phyloP scores from a whole-genome alignment of 164 flowering plant species.

The Paratinospora sagittata region DNA sequence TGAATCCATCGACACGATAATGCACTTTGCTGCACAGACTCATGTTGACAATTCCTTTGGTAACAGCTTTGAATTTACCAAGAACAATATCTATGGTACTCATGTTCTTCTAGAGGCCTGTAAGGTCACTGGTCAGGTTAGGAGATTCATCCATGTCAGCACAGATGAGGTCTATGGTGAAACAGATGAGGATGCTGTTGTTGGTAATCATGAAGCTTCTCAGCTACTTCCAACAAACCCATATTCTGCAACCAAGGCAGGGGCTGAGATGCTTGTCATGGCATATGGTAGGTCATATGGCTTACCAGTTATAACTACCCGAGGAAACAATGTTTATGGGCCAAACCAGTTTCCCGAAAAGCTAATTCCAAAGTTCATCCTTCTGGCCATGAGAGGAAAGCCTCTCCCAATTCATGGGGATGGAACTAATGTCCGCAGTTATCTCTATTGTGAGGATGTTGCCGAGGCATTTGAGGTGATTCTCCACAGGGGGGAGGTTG shows the following conservation, averaged over 20 bases:
- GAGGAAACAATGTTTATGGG: constrained; percentile 15
- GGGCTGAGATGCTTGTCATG: constrained; percentile 15
- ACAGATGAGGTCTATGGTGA: constrained; percentile 15
- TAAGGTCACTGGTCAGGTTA: constrained; percentile 10
- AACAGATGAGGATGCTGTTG: constrained; percentile 15
- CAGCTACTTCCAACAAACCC: constrained; percentile 16
- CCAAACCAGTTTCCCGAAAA: constrained; percentile 14
- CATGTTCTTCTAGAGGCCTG: constrained; percentile 15
- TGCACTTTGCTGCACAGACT: constrained; percentile 17
- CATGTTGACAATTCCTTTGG: constrained; percentile 15
- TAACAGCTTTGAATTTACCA: constrained; percentile 15
- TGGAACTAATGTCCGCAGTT: constrained; percentile 13
- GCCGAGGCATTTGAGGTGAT: constrained; percentile 10
- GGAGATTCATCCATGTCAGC: constrained; percentile 13
- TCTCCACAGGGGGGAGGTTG: constrained; percentile 15
- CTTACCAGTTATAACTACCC: constrained; percentile 11
- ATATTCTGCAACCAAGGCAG: constrained; percentile 12
- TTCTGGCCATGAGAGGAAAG: constrained; percentile 11
- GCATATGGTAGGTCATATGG: constrained; percentile 17
- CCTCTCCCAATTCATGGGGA: constrained; percentile 15
- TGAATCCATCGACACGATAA: constrained; percentile 11
- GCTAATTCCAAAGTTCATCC: constrained; percentile 11
- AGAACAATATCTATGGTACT: constrained; percentile 14
- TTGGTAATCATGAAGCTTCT: constrained; percentile 15
- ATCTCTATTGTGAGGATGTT: constrained; percentile 16